Evolutionary conservation across 2,329 filamentous ascomycete genomes (phyloP), one percentile per base, ranked within the genome.

Genomic region (Septoria petroselini): DNA sequence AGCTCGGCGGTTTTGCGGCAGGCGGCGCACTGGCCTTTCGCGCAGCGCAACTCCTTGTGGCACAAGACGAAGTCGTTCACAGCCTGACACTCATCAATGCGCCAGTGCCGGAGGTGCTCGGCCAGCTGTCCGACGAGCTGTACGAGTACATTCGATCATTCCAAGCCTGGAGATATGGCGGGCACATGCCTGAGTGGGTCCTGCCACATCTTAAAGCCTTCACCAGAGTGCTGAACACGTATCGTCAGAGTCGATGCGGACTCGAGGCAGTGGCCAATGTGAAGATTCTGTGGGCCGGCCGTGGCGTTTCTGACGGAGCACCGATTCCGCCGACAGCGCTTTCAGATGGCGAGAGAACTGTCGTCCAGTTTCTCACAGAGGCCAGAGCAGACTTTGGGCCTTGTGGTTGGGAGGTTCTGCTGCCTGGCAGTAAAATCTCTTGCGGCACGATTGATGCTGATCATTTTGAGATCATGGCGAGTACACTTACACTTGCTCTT

Each of bases 121-220:
- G 88, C 68, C 81, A 81, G 15, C 76, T 86, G 1, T 86, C 86
- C 4, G 64, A 68, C 15, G 69, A 70, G 29, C 64, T 78, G 7
- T 76, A 77, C 62, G 67, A 72, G 48, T 76, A 74, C 67, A 76
- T 75, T 54, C 68, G 75, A 50, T 65, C 66, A 9, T 67, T 76
- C 39, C 71, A 71, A 17, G 65, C 78, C 31, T 73, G 31, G 38
- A 17, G 29, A 15, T 18, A 46, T 18, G 41, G 18, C 21, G 41
- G 42, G 3, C 25, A 15, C 17, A 19, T 41, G 17, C 53, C 61
- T 38, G 68, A 68, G 40, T 78, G 75, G 74, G 66, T 79, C 21
- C 66, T 75, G 0, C 73, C 74, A n/a, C 76, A 79, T 60, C 77
- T 78, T 64, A 62, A 73, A 17, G 74, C 76, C 27, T 73, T 71